phyloP scores from a whole-genome alignment of 805 yeast genomes.

The Priceomyces haplophilus region DNA sequence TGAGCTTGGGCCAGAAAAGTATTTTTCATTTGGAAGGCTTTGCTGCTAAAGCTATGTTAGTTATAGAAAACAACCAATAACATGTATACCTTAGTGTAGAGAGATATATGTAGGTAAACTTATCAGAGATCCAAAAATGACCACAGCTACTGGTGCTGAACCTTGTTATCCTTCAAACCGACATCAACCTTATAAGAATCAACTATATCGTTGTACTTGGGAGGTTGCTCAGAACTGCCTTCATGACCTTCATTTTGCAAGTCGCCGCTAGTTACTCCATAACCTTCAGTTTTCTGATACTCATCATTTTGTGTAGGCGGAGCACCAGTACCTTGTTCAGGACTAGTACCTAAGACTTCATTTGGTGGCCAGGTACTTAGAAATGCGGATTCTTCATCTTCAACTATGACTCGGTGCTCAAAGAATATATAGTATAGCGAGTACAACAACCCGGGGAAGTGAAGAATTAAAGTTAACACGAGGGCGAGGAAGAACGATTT shows the following conservation, averaged over 20 bases:
- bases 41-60: slow-evolving; percentile 82
- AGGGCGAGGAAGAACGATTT: slow-evolving; percentile 33
- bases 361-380: no score
- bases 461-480: slow-evolving; percentile 30
- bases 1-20: slow-evolving; percentile 81
- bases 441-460: slow-evolving; percentile 33
- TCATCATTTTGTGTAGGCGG: no score
- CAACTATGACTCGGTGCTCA: slow-evolving; percentile 16
- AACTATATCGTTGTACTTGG: slow-evolving; percentile 25
- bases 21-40: slow-evolving; percentile 96
- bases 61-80: slow-evolving; percentile 42
- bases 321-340: no score
- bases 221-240: slow-evolving; percentile 13
- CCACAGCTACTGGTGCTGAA: slow-evolving; percentile 19
- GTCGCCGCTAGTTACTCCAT: no score
- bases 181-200: slow-evolving; percentile 9
- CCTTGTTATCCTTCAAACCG: slow-evolving; percentile 27
- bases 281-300: no score
- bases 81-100: background rate
- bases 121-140: no score
- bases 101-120: background rate
- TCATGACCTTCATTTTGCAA: background rate
- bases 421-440: slow-evolving; percentile 26
- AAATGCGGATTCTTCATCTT: slow-evolving; percentile 18
- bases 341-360: no score